These are phyloP conservation scores for Nakazawaea populi DNA, from an alignment of 805 yeast species.

Conservation along the genomic window DNA sequence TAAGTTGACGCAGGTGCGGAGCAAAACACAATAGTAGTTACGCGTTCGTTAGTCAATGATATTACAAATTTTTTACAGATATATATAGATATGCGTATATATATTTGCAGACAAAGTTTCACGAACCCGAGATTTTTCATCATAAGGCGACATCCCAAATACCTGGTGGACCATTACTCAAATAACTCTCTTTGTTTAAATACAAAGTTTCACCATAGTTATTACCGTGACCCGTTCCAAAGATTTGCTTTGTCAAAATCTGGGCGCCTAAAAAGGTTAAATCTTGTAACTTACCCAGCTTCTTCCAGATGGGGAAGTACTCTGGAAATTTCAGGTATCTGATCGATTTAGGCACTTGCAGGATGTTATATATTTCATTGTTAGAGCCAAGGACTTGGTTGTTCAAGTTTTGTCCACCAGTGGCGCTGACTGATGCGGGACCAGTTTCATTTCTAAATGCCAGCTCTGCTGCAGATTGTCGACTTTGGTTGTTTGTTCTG, in stretches of 20 bases:
- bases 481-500: conserved; percentile 13
- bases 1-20: too few species aligned
- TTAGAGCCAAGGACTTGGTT: conserved; percentile 10
- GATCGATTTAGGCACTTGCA: conserved; percentile 79
- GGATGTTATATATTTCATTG: conserved; percentile 23
- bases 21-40: too few species aligned
- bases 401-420: conserved; percentile 15
- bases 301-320: conserved; percentile 93
- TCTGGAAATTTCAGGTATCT: conserved; percentile 73
- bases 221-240: conserved; percentile 51
- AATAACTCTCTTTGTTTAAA: conserved; percentile 64
- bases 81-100: too few species aligned
- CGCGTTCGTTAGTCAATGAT: too few species aligned
- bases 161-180: conserved; percentile 74
- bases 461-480: conserved; percentile 16
- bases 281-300: conserved; percentile 62
- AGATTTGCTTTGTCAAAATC: conserved; percentile 81
- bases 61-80: too few species aligned
- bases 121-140: neutral
- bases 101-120: too few species aligned
- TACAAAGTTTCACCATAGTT: conserved; percentile 54
- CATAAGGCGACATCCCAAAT: conserved; percentile 61
- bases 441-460: conserved; percentile 23
- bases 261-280: conserved; percentile 81
- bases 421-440: conserved; percentile 7